Percentiles rank a stretch among this genome's conserved stretches.
Evolutionary conservation across 805 yeast species (phyloP).

Genomic region (Kockiozyma suomiensis): DNA sequence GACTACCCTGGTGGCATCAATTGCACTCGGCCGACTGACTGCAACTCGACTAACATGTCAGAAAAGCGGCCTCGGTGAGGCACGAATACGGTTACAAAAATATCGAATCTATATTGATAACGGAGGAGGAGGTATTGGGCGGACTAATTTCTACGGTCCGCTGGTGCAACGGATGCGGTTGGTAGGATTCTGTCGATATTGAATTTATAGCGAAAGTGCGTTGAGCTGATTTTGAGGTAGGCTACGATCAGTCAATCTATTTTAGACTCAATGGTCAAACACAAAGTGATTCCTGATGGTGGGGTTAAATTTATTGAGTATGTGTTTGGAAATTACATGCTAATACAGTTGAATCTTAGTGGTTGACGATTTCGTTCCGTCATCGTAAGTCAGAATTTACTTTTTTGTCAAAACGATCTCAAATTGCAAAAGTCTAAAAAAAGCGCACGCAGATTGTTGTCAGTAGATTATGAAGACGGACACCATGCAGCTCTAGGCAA

Average conservation of each 20-base stretch:
- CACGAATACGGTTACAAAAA: neutral
- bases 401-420: neutral
- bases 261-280: slow-evolving; percentile 47
- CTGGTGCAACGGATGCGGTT: slow-evolving; percentile 18
- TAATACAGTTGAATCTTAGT: slow-evolving; percentile 15
- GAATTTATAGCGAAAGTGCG: neutral
- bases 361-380: slow-evolving; percentile 33
- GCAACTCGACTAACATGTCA: neutral
- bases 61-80: neutral
- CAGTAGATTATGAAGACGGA: slow-evolving; percentile 23
- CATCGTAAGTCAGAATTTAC: slow-evolving; percentile 10
- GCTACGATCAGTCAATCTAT: slow-evolving; percentile 34
- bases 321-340: neutral
- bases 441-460: slow-evolving; percentile 16
- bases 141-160: slow-evolving; percentile 1
- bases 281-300: slow-evolving; percentile 52
- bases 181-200: slow-evolving; percentile 1
- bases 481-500: slow-evolving; percentile 31
- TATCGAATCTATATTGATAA: neutral
- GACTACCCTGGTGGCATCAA: neutral
- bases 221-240: slow-evolving; percentile 2
- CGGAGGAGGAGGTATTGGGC: neutral
- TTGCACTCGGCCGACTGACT: neutral
- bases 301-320: slow-evolving; percentile 1
- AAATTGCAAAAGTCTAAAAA: neutral